phyloP scores from a whole-genome alignment of 2,329 filamentous ascomycete genomes.

The Lanzia echinophila region DNA sequence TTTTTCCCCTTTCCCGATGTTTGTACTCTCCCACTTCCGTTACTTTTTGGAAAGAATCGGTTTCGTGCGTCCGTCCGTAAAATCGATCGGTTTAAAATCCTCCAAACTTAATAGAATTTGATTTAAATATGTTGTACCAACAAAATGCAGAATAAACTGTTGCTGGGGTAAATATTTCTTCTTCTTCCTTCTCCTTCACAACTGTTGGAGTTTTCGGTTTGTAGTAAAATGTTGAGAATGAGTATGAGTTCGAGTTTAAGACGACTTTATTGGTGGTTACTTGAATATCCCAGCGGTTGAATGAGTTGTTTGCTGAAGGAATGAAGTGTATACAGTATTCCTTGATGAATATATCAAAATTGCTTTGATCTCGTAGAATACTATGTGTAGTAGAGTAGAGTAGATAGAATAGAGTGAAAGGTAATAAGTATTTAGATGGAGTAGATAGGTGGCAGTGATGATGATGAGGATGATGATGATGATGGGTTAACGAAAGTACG shows the following conservation, averaged over 20 bases:
- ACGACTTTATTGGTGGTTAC: too few species aligned
- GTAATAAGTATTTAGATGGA: too few species aligned
- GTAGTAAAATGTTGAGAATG: background rate
- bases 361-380: too few species aligned
- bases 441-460: background rate
- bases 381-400: too few species aligned
- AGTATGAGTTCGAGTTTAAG: too few species aligned
- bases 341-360: background rate
- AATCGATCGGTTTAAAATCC: too few species aligned
- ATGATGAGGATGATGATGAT: background rate
- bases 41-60: conserved; percentile 4
- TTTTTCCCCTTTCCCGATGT: conserved; percentile 6
- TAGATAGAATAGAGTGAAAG: too few species aligned
- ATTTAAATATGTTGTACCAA: background rate
- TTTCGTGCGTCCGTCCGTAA: conserved; percentile 19
- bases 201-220: background rate
- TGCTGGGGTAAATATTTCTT: conserved; percentile 5
- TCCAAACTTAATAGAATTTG: too few species aligned
- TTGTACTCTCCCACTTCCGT: conserved; percentile 10
- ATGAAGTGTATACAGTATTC: background rate
- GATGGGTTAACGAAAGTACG: background rate
- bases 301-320: background rate
- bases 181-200: background rate
- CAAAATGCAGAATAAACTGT: conserved; percentile 20
- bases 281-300: background rate